Evolutionary conservation across 2,329 filamentous ascomycete species (phyloP).

Genomic region (Hymenotorrendiella dingleyae): DNA sequence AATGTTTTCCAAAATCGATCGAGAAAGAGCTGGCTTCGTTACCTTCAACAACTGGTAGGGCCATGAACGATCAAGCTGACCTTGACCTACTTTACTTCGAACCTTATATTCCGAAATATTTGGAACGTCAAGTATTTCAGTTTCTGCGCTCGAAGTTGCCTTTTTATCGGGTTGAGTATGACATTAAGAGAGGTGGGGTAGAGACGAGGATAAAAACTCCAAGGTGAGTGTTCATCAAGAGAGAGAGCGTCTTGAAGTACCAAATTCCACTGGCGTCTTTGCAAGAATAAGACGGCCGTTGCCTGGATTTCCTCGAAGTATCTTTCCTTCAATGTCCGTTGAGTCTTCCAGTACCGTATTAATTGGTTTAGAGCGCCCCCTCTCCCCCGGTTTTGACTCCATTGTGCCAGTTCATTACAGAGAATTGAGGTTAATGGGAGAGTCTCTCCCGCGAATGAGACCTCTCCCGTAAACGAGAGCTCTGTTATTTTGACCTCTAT

Average conservation of each 20-base stretch:
- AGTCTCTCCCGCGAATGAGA: too few relatives aligned
- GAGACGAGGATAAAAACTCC: slow-evolving; percentile 56
- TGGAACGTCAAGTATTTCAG: slow-evolving; percentile 56
- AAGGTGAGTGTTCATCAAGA: slow-evolving; percentile 30
- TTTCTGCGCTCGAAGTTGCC: slow-evolving; percentile 67
- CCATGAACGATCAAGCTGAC: slow-evolving; percentile 61
- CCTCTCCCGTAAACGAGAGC: too few relatives aligned
- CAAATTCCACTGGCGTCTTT: slow-evolving; percentile 15
- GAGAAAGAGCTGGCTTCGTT: slow-evolving; percentile 36
- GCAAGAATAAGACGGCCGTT: too few relatives aligned
- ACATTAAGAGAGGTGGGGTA: slow-evolving; percentile 58
- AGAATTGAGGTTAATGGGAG: too few relatives aligned
- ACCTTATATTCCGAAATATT: slow-evolving; percentile 57
- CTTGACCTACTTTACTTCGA: slow-evolving; percentile 72
- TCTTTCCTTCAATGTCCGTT: too few relatives aligned
- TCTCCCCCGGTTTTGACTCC: too few relatives aligned
- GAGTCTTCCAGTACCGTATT: too few relatives aligned
- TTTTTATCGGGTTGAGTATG: slow-evolving; percentile 72
- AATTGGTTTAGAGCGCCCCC: too few relatives aligned
- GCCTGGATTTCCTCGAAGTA: too few relatives aligned
- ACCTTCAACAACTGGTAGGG: slow-evolving; percentile 46
- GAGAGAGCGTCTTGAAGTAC: not conserved
- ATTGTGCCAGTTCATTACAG: too few relatives aligned
- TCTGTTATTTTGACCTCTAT: too few relatives aligned
- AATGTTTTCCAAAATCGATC: slow-evolving; percentile 36